Conservation (phyloP, 2,329 filamentous ascomycete genomes). For the Byssochlamys sp. region DNA sequence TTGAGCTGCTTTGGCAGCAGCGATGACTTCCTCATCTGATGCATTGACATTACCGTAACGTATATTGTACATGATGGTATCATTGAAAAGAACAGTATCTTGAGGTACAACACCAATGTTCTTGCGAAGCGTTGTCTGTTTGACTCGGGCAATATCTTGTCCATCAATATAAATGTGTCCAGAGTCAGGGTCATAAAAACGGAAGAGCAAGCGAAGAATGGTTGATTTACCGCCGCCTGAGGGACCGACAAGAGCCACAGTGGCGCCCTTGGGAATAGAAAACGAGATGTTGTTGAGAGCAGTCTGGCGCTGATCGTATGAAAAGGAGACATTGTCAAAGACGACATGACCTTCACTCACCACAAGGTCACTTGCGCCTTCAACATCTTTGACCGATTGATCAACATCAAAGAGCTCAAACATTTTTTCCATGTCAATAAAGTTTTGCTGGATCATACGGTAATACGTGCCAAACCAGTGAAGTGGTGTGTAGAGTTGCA, state of each 20-base stretch:
- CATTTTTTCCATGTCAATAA: too few relatives aligned
- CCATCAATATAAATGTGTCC: conserved; percentile 61
- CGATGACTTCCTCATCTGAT: conserved; percentile 18
- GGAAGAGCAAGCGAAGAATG: conserved; percentile 18
- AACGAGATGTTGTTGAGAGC: too few relatives aligned
- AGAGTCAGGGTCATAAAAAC: conserved; percentile 22
- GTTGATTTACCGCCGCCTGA: conserved; percentile 67
- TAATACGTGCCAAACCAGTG: too few relatives aligned
- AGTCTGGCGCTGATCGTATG: too few relatives aligned
- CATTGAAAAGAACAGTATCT: conserved; percentile 76
- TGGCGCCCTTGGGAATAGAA: too few relatives aligned
- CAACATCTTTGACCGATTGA: too few relatives aligned
- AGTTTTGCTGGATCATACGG: too few relatives aligned
- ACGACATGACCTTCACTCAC: too few relatives aligned
- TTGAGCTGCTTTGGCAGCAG: conserved; percentile 19
- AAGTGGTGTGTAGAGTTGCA: too few relatives aligned
- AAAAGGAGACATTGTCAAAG: too few relatives aligned
- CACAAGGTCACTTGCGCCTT: too few relatives aligned
- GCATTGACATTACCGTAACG: conserved; percentile 68
- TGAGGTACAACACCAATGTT: conserved; percentile 83
- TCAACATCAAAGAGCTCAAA: too few relatives aligned
- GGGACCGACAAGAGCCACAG: conserved; percentile 62
- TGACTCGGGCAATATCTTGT: conserved; percentile 64
- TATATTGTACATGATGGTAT: conserved; percentile 74
- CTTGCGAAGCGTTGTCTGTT: conserved; percentile 69